Evolutionary conservation across 164 flowering plant species (phyloP).

Genomic region (Tetrastigma voinierianum): DNA sequence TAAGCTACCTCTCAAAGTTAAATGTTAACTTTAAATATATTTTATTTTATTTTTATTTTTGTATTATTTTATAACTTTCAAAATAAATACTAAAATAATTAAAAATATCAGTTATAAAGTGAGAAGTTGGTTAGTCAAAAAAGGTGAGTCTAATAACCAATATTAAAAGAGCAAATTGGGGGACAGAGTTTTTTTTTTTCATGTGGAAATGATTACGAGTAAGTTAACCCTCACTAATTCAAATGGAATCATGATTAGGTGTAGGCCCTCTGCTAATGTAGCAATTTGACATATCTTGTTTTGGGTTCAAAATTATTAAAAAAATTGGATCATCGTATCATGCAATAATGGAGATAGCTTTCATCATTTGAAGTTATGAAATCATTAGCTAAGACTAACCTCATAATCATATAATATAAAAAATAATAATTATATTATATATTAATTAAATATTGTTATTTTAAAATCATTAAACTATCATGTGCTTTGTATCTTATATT

Average conservation of each 20-base stretch:
- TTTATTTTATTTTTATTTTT: too few species aligned
- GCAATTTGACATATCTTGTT: not conserved
- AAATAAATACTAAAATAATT: too few species aligned
- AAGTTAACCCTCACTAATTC: not conserved
- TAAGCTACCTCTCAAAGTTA: too few species aligned
- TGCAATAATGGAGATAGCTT: not conserved
- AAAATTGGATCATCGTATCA: constrained; percentile 6
- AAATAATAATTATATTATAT: too few species aligned
- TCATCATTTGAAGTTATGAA: constrained; percentile 11
- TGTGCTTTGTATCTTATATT: constrained; percentile 9
- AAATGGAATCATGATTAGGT: constrained; percentile 1
- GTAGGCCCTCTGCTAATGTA: not conserved
- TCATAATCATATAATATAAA: not conserved
- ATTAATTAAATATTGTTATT: too few species aligned
- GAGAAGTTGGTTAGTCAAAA: too few species aligned
- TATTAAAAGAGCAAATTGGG: too few species aligned
- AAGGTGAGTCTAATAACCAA: too few species aligned
- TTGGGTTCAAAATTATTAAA: not conserved
- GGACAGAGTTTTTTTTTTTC: too few species aligned
- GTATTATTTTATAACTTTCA: too few species aligned
- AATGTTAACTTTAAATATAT: too few species aligned
- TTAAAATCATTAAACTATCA: constrained; percentile 17
- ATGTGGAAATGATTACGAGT: not conserved
- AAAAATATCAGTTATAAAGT: too few species aligned
- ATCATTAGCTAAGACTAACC: constrained; percentile 13